Percentiles rank a stretch among this genome's conserved stretches.
These are phyloP conservation scores for Sarocladium oryzae DNA, from an alignment of 2,329 filamentous ascomycete genomes.

Conservation along the genomic window DNA sequence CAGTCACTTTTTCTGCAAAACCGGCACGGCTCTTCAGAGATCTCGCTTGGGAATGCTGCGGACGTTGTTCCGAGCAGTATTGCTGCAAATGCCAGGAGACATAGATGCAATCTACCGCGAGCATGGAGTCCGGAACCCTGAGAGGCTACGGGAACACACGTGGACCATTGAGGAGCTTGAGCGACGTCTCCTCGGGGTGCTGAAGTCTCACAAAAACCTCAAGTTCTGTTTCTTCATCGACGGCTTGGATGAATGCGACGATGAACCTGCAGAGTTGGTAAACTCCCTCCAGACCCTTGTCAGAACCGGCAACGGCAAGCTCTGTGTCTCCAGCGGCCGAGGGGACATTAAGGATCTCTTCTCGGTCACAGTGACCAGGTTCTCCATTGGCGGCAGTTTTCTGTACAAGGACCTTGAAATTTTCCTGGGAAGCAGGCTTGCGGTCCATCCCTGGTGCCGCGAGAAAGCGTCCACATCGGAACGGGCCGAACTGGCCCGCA, in stretches of 20 bases:
- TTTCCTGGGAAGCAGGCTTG: background rate
- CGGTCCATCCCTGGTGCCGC: background rate
- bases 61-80: background rate
- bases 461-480: background rate
- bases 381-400: background rate
- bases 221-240: slow-evolving; percentile 8
- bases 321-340: background rate
- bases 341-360: background rate
- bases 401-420: slow-evolving; percentile 1
- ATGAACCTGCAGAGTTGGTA: background rate
- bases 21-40: background rate
- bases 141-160: background rate
- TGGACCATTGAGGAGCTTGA: slow-evolving; percentile 2
- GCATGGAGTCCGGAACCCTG: background rate
- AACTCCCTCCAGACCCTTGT: background rate
- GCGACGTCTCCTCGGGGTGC: background rate
- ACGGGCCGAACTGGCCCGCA: background rate
- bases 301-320: background rate
- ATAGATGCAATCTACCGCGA: background rate
- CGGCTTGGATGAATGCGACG: background rate
- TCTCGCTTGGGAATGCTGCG: background rate
- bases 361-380: background rate
- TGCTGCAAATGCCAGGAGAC: background rate
- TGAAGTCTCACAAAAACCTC: background rate
- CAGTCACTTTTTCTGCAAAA: background rate